Evolutionary conservation across 202 grass and related monocot genomes (phyloP).

Genomic region (Thinopyrum obtusiflorum): DNA sequence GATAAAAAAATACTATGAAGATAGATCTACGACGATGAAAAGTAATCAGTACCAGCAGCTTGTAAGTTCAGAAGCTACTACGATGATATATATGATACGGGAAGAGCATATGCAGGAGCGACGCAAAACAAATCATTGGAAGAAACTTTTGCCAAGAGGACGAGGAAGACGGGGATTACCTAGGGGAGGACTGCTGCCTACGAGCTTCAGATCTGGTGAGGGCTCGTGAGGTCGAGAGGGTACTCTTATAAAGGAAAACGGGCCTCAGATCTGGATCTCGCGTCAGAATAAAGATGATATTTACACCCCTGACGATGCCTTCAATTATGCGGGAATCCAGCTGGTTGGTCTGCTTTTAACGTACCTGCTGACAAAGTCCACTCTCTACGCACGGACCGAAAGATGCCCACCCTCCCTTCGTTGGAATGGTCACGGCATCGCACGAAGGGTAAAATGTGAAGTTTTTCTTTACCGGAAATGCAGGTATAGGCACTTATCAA

Average conservation of each 20-base stretch:
- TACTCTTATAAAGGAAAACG: neutral
- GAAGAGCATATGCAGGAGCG: neutral
- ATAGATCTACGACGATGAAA: neutral
- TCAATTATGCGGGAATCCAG: conserved; percentile 2
- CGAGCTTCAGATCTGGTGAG: conserved; percentile 9
- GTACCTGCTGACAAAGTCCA: neutral
- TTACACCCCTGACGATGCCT: neutral
- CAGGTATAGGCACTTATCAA: too few species aligned
- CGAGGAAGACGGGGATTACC: neutral
- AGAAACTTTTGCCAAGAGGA: neutral
- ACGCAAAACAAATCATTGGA: neutral
- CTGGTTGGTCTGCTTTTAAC: neutral
- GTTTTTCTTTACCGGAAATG: too few species aligned
- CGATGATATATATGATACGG: neutral
- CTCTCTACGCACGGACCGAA: neutral
- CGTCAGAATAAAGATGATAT: neutral
- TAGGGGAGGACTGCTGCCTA: neutral
- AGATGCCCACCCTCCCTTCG: neutral
- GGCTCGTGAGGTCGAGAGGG: neutral
- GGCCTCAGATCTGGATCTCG: neutral
- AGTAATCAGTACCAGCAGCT: neutral
- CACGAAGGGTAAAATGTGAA: too few species aligned
- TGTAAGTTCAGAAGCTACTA: neutral
- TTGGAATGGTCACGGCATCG: neutral
- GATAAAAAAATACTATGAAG: neutral